Conservation (phyloP, 1,284 basidiomycete genomes). For the Thelephora terrestris region DNA sequence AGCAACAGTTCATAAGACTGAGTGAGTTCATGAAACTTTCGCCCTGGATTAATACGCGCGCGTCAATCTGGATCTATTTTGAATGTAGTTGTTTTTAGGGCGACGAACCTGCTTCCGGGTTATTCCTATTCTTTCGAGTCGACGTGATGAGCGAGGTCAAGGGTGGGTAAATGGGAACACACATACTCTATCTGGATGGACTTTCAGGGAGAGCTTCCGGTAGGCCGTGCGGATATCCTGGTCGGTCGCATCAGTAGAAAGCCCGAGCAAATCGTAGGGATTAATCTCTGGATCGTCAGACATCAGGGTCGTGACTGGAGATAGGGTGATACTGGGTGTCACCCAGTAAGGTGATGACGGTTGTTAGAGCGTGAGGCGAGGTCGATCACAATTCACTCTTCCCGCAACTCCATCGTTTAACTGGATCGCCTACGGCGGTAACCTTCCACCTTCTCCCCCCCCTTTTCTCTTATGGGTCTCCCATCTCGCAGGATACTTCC, state of each 20-base stretch:
- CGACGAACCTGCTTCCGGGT: constrained; percentile 61
- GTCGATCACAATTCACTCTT: no score
- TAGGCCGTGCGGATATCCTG: constrained; percentile 81
- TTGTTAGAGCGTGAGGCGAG: no score
- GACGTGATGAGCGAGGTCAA: constrained; percentile 17
- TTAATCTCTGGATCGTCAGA: constrained; percentile 41
- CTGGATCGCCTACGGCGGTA: no score
- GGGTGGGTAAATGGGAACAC: constrained; percentile 9
- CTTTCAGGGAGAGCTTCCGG: constrained; percentile 72
- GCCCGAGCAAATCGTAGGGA: constrained; percentile 68
- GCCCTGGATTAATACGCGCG: constrained; percentile 30
- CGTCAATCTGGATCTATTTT: not conserved
- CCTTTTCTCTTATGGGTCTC: not conserved
- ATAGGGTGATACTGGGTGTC: no score
- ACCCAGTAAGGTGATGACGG: no score
- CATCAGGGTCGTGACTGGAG: not conserved
- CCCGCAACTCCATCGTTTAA: no score
- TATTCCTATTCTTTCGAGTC: constrained; percentile 55
- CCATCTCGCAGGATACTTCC: not conserved
- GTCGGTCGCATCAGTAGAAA: constrained; percentile 65
- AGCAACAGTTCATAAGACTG: constrained; percentile 79
- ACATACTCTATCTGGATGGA: constrained; percentile 81
- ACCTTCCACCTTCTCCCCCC: not conserved
- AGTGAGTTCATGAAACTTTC: constrained; percentile 83
- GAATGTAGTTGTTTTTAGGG: not conserved